A percentile compares a stretch with the other conserved stretches of the same genome.
Evolutionary conservation across 2,329 filamentous ascomycete genomes (phyloP).

Genomic region (Colletotrichum sp.): DNA sequence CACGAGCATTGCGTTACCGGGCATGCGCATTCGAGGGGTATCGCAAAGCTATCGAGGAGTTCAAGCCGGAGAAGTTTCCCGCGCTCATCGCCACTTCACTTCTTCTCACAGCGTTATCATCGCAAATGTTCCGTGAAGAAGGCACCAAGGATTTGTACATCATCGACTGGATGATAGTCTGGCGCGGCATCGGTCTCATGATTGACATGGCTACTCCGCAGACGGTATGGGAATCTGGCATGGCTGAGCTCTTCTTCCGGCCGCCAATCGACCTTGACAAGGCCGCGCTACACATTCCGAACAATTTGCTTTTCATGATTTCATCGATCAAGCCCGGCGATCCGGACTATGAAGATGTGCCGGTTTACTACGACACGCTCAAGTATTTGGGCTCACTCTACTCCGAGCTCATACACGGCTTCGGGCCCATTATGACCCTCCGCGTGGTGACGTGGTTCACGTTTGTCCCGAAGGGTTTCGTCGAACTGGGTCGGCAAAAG

Average conservation of each 20-base stretch:
- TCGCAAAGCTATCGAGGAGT: constrained; percentile 52
- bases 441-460: constrained; percentile 59
- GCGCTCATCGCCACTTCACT: constrained; percentile 58
- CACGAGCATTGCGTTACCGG: constrained; percentile 48
- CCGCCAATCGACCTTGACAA: constrained; percentile 51
- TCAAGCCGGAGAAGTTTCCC: constrained; percentile 48
- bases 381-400: constrained; percentile 58
- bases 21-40: constrained; percentile 55
- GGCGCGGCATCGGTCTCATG: constrained; percentile 57
- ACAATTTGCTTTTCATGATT: constrained; percentile 54
- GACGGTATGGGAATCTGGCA: constrained; percentile 41
- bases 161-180: constrained; percentile 60
- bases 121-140: constrained; percentile 54
- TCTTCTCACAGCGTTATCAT: constrained; percentile 54
- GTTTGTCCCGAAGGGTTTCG: constrained; percentile 48
- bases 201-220: constrained; percentile 40
- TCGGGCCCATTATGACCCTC: constrained; percentile 48
- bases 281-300: constrained; percentile 45
- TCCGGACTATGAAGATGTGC: constrained; percentile 40
- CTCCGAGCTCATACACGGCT: constrained; percentile 47
- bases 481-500: constrained; percentile 44
- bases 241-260: constrained; percentile 52
- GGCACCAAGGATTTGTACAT: constrained; percentile 51
- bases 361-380: constrained; percentile 50
- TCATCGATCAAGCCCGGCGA: constrained; percentile 47